Base-by-base conservation (phyloP, 805 yeast species). In the Cephaloascus fragrans region DNA sequence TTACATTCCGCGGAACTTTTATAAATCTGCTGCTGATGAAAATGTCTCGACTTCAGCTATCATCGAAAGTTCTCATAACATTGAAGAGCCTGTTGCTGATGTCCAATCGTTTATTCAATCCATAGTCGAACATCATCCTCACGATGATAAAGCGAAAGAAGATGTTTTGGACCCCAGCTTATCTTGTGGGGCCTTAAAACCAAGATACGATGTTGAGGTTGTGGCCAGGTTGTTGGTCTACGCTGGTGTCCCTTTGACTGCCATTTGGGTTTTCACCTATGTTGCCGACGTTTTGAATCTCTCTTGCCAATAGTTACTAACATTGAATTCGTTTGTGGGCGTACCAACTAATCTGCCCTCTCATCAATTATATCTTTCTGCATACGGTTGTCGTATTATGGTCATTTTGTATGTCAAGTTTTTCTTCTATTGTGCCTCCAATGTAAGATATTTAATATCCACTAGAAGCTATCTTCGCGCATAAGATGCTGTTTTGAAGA, bases 201-300 rank as follows among this genome's bases (percentile, higher is more conserved):
- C 77, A 3, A 69, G 89, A 37, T 80, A 81, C 47, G 88, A 79
- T 41, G 79, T 83, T 23, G 90, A 83, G 44, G 83, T 86, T 3
- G 59, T 85, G 26, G 88, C 93, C 8, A 70, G 95, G 49, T 62
- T 84, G 44, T 59, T 83, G 15, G 83, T 88, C 1, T 90, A 90
- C 59, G 80, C 84, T 1, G 97, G 97, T 0, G 76, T 90, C 20
- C 72, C 93, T 0, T 49, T 67, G 19, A 57, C 72, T 26, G 81
- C 83, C 0, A 57, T 73, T 18, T 64, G 69, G 68, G 69, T 67
- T 12, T 58, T 61, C 14, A 17, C 16, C n/a, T 32, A 12, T 10
- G 34, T 15, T 32, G n/a, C n/a, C n/a, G n/a, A n/a, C n/a, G n/a
- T n/a, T n/a, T n/a, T n/a, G n/a, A n/a, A n/a, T n/a, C n/a, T n/a